phyloP scores from a whole-genome alignment of 2,329 filamentous ascomycete species.

The Venturia effusa region DNA sequence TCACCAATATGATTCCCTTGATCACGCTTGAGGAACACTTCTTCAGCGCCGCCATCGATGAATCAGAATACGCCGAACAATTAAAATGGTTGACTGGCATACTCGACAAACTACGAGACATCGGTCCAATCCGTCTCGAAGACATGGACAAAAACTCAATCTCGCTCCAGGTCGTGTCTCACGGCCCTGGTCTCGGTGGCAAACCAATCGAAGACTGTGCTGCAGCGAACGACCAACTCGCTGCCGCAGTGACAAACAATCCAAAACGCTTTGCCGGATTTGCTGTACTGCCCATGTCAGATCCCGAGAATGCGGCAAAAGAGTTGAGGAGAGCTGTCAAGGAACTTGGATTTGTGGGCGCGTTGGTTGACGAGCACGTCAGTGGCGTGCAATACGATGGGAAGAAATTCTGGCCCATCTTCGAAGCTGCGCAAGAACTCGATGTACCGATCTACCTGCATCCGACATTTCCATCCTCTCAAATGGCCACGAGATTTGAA shows the following conservation, averaged over 20 bases:
- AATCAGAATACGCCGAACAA: conserved; percentile 14
- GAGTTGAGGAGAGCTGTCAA: conserved; percentile 32
- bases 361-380: conserved; percentile 35
- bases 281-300: conserved; percentile 30
- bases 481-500: conserved; percentile 20
- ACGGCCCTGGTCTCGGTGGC: conserved; percentile 18
- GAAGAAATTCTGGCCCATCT: conserved; percentile 33
- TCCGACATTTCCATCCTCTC: conserved; percentile 26
- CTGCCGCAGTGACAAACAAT: conserved; percentile 19
- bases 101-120: conserved; percentile 15
- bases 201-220: background rate
- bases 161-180: conserved; percentile 20
- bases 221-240: conserved; percentile 24
- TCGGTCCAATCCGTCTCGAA: conserved; percentile 17
- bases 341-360: conserved; percentile 37
- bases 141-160: conserved; percentile 19
- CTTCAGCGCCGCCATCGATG: conserved; percentile 16
- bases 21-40: conserved; percentile 36
- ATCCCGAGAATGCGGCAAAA: conserved; percentile 25
- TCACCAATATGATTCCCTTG: conserved; percentile 12
- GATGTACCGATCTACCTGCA: conserved; percentile 36
- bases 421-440: conserved; percentile 26
- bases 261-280: conserved; percentile 32
- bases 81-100: conserved; percentile 9
- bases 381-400: conserved; percentile 34